A percentile compares a stretch with the other conserved stretches of the same genome.
These are phyloP conservation scores for Penicillium sp. DNA, from an alignment of 2,329 filamentous ascomycete genomes.

Conservation along the genomic window DNA sequence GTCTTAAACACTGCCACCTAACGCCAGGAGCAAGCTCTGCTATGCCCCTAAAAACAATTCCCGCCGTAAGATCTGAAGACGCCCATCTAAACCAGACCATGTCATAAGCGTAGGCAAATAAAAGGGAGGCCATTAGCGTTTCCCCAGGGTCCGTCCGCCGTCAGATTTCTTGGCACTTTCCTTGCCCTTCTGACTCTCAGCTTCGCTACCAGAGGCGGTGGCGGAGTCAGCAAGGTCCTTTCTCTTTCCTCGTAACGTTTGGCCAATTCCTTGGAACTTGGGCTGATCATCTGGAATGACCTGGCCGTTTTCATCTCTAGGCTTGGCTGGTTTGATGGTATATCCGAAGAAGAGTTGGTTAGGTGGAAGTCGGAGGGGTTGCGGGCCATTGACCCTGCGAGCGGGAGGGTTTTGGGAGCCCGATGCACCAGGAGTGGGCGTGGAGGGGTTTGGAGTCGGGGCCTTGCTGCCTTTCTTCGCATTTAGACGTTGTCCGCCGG, in stretches of 20 bases:
- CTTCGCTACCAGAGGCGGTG: constrained; percentile 39
- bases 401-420: constrained; percentile 47
- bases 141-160: constrained; percentile 23
- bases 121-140: constrained; percentile 14
- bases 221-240: constrained; percentile 52
- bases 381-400: constrained; percentile 71
- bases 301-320: constrained; percentile 66
- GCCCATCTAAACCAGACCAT: constrained; percentile 12
- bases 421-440: constrained; percentile 65
- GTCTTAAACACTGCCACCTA: constrained; percentile 12
- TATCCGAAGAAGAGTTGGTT: constrained; percentile 98
- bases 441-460: constrained; percentile 70
- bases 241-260: constrained; percentile 76
- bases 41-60: constrained; percentile 22
- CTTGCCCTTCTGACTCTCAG: constrained; percentile 27
- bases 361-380: constrained; percentile 78
- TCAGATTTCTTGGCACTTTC: constrained; percentile 14
- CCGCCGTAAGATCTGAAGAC: constrained; percentile 11
- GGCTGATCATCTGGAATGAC: constrained; percentile 64
- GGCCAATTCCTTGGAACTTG: constrained; percentile 81
- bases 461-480: constrained; percentile 79
- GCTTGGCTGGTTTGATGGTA: constrained; percentile 84
- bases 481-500: constrained; percentile 77
- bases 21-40: constrained; percentile 28
- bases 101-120: constrained; percentile 11